phyloP scores from a whole-genome alignment of 139 green algal species.

The Chlorella sp. region DNA sequence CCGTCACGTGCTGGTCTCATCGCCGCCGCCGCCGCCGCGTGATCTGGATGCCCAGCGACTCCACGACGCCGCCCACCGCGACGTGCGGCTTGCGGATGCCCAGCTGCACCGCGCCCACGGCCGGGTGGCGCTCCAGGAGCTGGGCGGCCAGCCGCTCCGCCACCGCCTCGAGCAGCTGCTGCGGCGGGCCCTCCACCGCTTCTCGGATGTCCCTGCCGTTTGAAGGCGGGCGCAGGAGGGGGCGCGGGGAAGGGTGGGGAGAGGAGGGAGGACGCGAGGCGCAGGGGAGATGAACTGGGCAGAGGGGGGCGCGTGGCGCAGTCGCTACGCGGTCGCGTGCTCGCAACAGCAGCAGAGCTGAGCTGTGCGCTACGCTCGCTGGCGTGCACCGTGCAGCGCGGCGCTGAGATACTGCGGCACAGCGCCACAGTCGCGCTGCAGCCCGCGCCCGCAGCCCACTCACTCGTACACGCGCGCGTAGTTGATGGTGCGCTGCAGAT shows the following conservation, averaged over 20 bases:
- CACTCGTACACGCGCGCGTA: conserved; percentile 58
- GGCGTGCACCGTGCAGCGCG: too few species aligned
- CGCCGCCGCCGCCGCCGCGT: background rate
- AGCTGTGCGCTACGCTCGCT: too few species aligned
- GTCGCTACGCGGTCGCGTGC: too few species aligned
- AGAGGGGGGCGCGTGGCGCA: too few species aligned
- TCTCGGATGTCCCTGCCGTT: conserved; percentile 51
- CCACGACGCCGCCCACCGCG: conserved; percentile 52
- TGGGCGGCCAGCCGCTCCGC: conserved; percentile 46
- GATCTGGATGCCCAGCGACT: conserved; percentile 52
- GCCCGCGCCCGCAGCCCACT: background rate
- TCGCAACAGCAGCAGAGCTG: too few species aligned
- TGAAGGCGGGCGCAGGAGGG: background rate
- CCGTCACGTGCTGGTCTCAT: background rate
- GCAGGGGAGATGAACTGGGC: too few species aligned
- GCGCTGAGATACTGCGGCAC: too few species aligned
- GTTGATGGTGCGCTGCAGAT: conserved; percentile 54
- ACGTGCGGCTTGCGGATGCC: conserved; percentile 65
- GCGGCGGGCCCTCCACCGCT: conserved; percentile 55
- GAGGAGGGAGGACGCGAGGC: too few species aligned
- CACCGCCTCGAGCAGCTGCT: conserved; percentile 55
- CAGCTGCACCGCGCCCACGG: conserved; percentile 40
- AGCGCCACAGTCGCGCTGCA: background rate
- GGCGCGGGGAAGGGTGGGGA: too few species aligned
- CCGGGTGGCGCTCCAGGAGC: conserved; percentile 38